Base-by-base conservation (phyloP, 441 rosid genomes). In the Francoa sonchifolia region DNA sequence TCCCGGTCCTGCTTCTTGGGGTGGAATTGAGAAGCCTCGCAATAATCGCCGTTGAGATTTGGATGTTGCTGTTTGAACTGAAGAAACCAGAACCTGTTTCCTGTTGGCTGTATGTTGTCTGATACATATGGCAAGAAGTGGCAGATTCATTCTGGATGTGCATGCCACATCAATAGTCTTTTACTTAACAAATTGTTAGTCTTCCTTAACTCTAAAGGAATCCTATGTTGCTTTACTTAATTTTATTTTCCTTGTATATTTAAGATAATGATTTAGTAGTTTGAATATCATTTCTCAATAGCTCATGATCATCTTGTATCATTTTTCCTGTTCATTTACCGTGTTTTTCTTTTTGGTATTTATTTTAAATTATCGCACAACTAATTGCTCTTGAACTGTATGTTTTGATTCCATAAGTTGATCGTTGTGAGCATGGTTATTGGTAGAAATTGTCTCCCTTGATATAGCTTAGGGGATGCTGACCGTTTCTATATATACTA, bases 1-100 rank as follows among this genome's bases (percentile, higher is more conserved):
- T 46, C 70, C 82, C 25, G 73, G 78, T 47, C 66, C 86, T 59
- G 76, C 72, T 67, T 69, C 85, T 28, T 72, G 88, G 82, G 87
- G 62, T 31, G 56, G 51, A 50, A 27, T 33, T 31, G 62, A 92
- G 61, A 83, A 75, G 62, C 46, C 77, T 40, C 89, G 63, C 47
- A 30, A 56, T 59, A 65, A 50, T 55, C 86, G 77, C 39, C 94
- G 71, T 52, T 92, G 67, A 80, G 56, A 47, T 47, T 19, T 36
- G 47, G 44, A 26, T 21, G 48, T 45, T 60, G 36, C 44, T 30
- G 39, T 18, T 46, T 41, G 56, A 33, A 44, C 48, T 48, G 55
- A 62, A 56, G 43, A 49, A 52, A 42, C 50, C 49, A 50, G 21
- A 23, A 44, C 47, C 31, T 56, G 41, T 30, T 50, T 2, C 32